Evolutionary conservation across 176 grass and related monocot genomes (phyloP), one percentile per base, ranked within the genome.

Genomic region (Carex pumila): DNA sequence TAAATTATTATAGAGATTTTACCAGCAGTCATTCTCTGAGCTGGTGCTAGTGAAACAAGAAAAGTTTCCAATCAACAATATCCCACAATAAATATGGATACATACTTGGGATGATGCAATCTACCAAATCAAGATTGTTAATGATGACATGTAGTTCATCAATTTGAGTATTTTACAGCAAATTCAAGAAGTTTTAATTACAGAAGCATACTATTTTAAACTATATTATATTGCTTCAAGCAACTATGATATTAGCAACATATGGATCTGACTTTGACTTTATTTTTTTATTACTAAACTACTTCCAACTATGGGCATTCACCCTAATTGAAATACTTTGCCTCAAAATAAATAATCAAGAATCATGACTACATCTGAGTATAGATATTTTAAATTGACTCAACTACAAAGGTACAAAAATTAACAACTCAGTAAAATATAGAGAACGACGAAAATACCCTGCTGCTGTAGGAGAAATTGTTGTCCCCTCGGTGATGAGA

Each of bases 401-500:
- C 29, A 71, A 2, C 22, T 62, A 12, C 70, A 61, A 13, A 12
- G 59, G 4, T 12, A 41, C 22, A 41, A 45, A 29, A 12, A 37
- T 32, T 2, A 65, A 19, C 61, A 19, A 3, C 8, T 39, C 1
- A 61, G 18, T 60, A n/a, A 52, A 30, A 30, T 54, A 3, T 15
- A 29, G 62, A 17, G 15, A 80, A 34, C 45, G 14, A 81, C 43
- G 34, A 83, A 80, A 79, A 89, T 98, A 98, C 96, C 96, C 91
- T 25, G 89, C 85, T 6, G 74, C 93, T 0, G 96, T 67, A 3
- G 89, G 91, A 8, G 96, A 98, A 84, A 98, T 86, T 25, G 87
- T 8, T 61, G 93, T 92, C 69, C 93, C 93, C 85, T 92, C 96
- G 31, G 93, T 85, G 88, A 98, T 98, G 91, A 98, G 96, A 84